A percentile compares a stretch with the other conserved stretches of the same genome.
phyloP scores from a whole-genome alignment of 2,329 filamentous ascomycete genomes.

The Scedosporium dehoogii region DNA sequence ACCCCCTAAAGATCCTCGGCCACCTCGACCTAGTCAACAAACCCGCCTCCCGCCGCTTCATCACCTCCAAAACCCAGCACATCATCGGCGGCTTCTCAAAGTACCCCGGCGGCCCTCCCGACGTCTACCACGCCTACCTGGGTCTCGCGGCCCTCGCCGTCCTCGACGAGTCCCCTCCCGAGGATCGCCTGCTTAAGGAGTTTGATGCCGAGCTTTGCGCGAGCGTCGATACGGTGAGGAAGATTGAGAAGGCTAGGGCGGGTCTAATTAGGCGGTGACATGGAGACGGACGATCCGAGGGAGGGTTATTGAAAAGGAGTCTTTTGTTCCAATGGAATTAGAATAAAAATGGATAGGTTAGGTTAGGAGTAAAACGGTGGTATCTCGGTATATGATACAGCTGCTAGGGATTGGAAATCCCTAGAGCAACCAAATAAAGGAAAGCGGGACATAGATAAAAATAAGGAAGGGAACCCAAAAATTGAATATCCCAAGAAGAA shows the following conservation, averaged over 20 bases:
- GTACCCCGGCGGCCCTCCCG: conserved; percentile 54
- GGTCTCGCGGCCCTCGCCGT: conserved; percentile 72
- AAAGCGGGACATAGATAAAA: background rate
- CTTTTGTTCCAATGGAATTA: background rate
- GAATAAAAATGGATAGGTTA: background rate
- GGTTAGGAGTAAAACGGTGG: background rate
- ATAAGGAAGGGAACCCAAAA: conserved; percentile 4
- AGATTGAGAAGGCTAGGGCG: conserved; percentile 37
- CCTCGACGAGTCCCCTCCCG: conserved; percentile 48
- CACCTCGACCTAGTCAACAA: conserved; percentile 47
- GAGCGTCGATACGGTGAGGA: conserved; percentile 46
- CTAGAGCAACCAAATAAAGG: background rate
- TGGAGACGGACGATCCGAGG: background rate
- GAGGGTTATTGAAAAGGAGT: background rate
- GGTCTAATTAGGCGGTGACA: background rate
- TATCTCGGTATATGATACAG: conserved; percentile 1
- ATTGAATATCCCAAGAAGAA: background rate
- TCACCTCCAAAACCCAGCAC: conserved; percentile 82
- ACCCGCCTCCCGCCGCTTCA: conserved; percentile 58
- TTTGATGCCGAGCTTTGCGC: conserved; percentile 72
- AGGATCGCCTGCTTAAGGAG: conserved; percentile 44
- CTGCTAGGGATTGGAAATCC: background rate
- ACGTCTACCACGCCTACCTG: conserved; percentile 82
- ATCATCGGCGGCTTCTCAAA: conserved; percentile 77
- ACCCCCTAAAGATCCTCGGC: conserved; percentile 40